Conservation (phyloP, 176 grass and related monocot genomes). For the Hordeum vulgare region MorexV3_pseudomolecules_assembly NC_058524.1:82300096-82300595, state of each 20-base stretch:
- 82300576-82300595: neutral
- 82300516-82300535: neutral
- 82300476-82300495: neutral
- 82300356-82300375: neutral
- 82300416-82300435: neutral
- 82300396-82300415: neutral
- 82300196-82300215: neutral
- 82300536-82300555: neutral
- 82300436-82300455: neutral
- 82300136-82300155: neutral
- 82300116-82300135: neutral
- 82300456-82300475: neutral
- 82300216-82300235: neutral
- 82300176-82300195: slow-evolving; percentile 5
- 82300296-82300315: slow-evolving; percentile 63
- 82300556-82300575: slow-evolving; percentile 6
- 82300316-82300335: slow-evolving; percentile 50
- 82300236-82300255: neutral
- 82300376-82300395: neutral
- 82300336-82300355: neutral
- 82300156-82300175: neutral
- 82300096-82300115: neutral
- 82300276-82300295: slow-evolving; percentile 48
- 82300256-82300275: slow-evolving; percentile 15
- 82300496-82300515: neutral